Conservation (phyloP, 164 flowering plant genomes). For the Vitis riparia region DNA sequence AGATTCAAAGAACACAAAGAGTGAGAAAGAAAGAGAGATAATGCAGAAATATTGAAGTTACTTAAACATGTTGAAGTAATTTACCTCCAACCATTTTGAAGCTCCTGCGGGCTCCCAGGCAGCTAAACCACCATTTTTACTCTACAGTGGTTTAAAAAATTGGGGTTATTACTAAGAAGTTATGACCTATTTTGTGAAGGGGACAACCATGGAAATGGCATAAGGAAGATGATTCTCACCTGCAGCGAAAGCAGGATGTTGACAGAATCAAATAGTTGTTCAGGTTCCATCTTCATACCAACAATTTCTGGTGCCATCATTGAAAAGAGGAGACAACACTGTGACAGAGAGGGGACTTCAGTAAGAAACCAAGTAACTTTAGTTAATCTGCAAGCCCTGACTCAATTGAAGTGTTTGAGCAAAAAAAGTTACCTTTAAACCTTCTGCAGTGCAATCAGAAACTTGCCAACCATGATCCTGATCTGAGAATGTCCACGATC, state of each 20-base stretch:
- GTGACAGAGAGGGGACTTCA: not conserved
- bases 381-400: not conserved
- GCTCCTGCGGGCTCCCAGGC: constrained; percentile 31
- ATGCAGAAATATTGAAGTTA: no score
- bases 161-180: not conserved
- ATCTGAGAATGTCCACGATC: constrained; percentile 56
- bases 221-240: constrained; percentile 16
- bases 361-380: not conserved
- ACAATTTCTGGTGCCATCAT: constrained; percentile 42
- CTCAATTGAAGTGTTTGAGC: not conserved
- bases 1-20: no score
- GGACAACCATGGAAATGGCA: no score
- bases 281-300: constrained; percentile 43
- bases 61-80: not conserved
- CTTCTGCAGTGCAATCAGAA: constrained; percentile 65
- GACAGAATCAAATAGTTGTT: constrained; percentile 44
- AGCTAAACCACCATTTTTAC: constrained; percentile 26
- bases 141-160: not conserved
- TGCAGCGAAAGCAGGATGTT: constrained; percentile 48
- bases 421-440: constrained; percentile 33
- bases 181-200: no score
- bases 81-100: constrained; percentile 27
- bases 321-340: constrained; percentile 43
- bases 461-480: constrained; percentile 64
- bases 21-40: no score